Evolutionary conservation across 164 flowering plant genomes (phyloP).

Genomic region (Santalum album): DNA sequence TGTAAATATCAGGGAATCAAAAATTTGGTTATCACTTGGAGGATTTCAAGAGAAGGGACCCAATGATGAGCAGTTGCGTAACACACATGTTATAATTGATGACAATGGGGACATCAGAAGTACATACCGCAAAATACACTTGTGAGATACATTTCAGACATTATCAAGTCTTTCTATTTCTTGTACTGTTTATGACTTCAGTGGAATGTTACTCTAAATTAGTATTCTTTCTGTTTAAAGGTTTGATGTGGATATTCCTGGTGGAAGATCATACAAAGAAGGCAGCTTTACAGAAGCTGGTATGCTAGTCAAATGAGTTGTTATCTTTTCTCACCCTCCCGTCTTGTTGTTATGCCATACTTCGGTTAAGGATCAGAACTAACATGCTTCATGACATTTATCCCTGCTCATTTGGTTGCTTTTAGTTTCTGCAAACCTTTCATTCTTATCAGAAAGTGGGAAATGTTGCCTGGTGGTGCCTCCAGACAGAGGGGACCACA

Average conservation of each 20-base stretch:
- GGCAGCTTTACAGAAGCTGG: conserved; percentile 82
- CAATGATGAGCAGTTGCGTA: conserved; percentile 64
- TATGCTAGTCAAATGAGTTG: conserved; percentile 10
- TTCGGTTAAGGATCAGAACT: too few relatives aligned
- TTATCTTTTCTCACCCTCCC: too few relatives aligned
- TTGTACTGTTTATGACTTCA: too few relatives aligned
- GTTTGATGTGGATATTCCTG: conserved; percentile 96
- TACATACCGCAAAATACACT: conserved; percentile 69
- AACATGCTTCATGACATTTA: too few relatives aligned
- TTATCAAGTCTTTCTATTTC: too few relatives aligned
- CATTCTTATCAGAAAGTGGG: too few relatives aligned
- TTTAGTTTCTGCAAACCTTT: too few relatives aligned
- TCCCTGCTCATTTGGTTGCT: too few relatives aligned
- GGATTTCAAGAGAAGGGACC: conserved; percentile 87
- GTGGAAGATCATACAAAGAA: conserved; percentile 78
- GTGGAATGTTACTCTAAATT: too few relatives aligned
- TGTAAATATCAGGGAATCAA: conserved; percentile 52
- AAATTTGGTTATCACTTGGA: conserved; percentile 92
- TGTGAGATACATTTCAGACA: conserved; percentile 35
- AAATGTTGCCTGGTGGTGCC: too few relatives aligned
- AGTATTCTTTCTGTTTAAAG: conserved; percentile 24
- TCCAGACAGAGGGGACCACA: too few relatives aligned
- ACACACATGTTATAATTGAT: conserved; percentile 82
- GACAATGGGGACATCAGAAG: conserved; percentile 66
- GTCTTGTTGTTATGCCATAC: too few relatives aligned